A percentile compares a stretch with the other conserved stretches of the same genome.
Conservation (phyloP, 2,329 filamentous ascomycete species). For the Alternaria sp. region DNA sequence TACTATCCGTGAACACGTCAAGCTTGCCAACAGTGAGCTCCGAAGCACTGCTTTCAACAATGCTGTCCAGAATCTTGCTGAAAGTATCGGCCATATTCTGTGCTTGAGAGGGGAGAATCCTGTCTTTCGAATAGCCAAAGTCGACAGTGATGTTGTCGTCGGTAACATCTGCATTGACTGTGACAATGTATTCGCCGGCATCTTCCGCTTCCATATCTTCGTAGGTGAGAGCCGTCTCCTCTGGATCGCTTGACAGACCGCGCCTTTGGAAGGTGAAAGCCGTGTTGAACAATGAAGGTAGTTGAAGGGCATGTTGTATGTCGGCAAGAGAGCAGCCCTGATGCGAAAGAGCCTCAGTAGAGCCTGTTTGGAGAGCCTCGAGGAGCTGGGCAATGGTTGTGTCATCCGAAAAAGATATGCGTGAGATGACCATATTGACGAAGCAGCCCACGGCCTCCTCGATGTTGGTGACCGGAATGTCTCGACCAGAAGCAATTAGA, state of each 20-base stretch:
- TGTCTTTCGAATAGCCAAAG: constrained; percentile 43
- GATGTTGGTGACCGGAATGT: constrained; percentile 57
- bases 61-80: constrained; percentile 30
- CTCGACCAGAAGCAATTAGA: constrained; percentile 61
- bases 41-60: constrained; percentile 21
- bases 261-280: constrained; percentile 46
- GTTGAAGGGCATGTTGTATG: constrained; percentile 45
- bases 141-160: constrained; percentile 38
- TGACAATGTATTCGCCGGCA: constrained; percentile 44
- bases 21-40: constrained; percentile 32
- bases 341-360: constrained; percentile 55
- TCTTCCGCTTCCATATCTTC: constrained; percentile 45
- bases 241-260: constrained; percentile 28
- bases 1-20: constrained; percentile 29
- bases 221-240: constrained; percentile 35
- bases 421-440: constrained; percentile 63
- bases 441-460: constrained; percentile 59
- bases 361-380: constrained; percentile 54
- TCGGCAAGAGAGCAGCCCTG: constrained; percentile 56
- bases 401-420: constrained; percentile 49
- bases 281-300: constrained; percentile 46
- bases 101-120: constrained; percentile 33
- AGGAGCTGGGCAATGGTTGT: constrained; percentile 50
- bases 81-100: constrained; percentile 40
- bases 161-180: constrained; percentile 42